Conservation (phyloP, 2,329 filamentous ascomycete species). For the Phaeosphaeriaceae sp. region DNA sequence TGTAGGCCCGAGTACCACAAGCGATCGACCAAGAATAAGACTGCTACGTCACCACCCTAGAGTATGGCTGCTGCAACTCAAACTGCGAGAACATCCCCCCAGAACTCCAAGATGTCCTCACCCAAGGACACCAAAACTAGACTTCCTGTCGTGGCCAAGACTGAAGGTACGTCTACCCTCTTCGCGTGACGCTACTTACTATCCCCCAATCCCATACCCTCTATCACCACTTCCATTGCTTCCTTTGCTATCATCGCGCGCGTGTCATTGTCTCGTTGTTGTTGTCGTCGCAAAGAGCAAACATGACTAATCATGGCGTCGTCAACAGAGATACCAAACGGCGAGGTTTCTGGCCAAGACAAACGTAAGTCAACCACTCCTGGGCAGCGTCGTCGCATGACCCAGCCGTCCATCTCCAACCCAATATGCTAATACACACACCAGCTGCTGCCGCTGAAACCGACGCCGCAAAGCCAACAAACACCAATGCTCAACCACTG, state of each 20-base stretch:
- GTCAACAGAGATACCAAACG: slow-evolving; percentile 33
- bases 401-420: slow-evolving; percentile 4
- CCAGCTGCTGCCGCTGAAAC: slow-evolving; percentile 31
- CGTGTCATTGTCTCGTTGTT: slow-evolving; percentile 17
- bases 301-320: slow-evolving; percentile 26
- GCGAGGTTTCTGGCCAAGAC: slow-evolving; percentile 28
- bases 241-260: slow-evolving; percentile 1
- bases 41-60: slow-evolving; percentile 46
- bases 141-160: slow-evolving; percentile 38
- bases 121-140: slow-evolving; percentile 46
- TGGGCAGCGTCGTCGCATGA: slow-evolving; percentile 7
- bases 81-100: slow-evolving; percentile 43
- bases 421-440: slow-evolving; percentile 24
- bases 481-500: slow-evolving; percentile 57
- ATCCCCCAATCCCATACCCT: background rate
- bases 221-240: slow-evolving; percentile 3
- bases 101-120: slow-evolving; percentile 48
- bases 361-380: slow-evolving; percentile 30
- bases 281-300: slow-evolving; percentile 11
- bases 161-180: slow-evolving; percentile 42
- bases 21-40: slow-evolving; percentile 36
- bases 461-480: slow-evolving; percentile 38
- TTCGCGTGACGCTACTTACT: background rate
- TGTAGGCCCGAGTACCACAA: slow-evolving; percentile 34
- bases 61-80: slow-evolving; percentile 46